Conservation (phyloP, 805 yeast genomes). For the Candida lessepsii region DNA sequence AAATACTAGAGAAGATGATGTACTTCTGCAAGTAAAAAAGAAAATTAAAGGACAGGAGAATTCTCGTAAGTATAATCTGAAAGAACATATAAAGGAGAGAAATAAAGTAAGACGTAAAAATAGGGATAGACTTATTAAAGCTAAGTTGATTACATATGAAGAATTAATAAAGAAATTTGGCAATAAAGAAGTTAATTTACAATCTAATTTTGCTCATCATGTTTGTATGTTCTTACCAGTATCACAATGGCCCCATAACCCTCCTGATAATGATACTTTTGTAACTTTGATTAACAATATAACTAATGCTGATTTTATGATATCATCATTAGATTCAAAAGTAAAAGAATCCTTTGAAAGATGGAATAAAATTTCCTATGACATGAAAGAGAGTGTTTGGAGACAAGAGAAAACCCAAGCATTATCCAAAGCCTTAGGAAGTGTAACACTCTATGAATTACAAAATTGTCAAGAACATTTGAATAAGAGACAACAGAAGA, state of each 20-base stretch:
- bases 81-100: conserved; percentile 7
- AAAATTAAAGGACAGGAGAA: background rate
- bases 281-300: background rate
- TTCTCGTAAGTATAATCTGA: conserved; percentile 10
- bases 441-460: conserved; percentile 7
- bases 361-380: conserved; percentile 8
- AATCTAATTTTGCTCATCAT: conserved; percentile 6
- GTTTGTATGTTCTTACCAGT: conserved; percentile 12
- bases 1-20: conserved; percentile 3
- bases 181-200: background rate
- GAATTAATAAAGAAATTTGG: conserved; percentile 9
- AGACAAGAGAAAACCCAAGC: conserved; percentile 7
- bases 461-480: conserved; percentile 1
- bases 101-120: conserved; percentile 8
- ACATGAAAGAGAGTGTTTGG: conserved; percentile 9
- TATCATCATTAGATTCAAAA: background rate
- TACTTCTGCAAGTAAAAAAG: conserved; percentile 5
- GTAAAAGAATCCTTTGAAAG: conserved; percentile 4
- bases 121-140: conserved; percentile 10
- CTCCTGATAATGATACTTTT: conserved; percentile 5
- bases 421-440: conserved; percentile 5
- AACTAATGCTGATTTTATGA: background rate
- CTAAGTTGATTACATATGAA: conserved; percentile 5
- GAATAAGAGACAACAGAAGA: background rate
- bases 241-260: conserved; percentile 11